Conservation (phyloP, 441 rosid genomes). For the Jatropha multifida region DNA sequence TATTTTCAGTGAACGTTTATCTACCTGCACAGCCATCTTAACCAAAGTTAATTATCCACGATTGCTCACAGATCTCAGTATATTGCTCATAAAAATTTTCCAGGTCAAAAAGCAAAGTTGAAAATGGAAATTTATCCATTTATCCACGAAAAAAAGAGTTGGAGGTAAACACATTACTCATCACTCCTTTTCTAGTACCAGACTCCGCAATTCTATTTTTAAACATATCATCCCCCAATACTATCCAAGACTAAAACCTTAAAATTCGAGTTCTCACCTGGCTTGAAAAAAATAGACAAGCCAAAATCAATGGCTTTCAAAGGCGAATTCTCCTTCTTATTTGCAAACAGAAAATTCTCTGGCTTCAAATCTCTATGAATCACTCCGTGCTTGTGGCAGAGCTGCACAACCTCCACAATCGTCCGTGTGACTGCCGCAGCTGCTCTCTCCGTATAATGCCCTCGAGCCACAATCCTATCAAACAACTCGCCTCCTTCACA, state of each 20-base stretch:
- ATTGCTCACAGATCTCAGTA: not conserved
- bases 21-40: not conserved
- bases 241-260: not conserved
- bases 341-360: slow-evolving; percentile 93
- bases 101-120: not conserved
- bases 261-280: slow-evolving; percentile 46
- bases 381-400: slow-evolving; percentile 95
- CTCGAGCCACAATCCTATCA: slow-evolving; percentile 98
- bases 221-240: not conserved
- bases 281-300: slow-evolving; percentile 96
- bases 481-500: slow-evolving; percentile 99
- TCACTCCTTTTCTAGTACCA: not conserved
- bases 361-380: slow-evolving; percentile 99
- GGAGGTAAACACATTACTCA: not conserved
- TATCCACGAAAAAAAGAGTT: not conserved
- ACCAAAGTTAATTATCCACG: not conserved
- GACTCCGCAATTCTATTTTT: not conserved
- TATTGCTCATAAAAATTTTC: not conserved
- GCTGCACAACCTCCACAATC: slow-evolving; percentile 92
- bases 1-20: not conserved
- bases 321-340: slow-evolving; percentile 97
- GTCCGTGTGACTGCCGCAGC: slow-evolving; percentile 95
- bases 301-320: slow-evolving; percentile 98
- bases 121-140: slow-evolving; percentile 6
- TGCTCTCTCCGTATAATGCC: slow-evolving; percentile 97